Evolutionary conservation across 768 basidiomycete species (phyloP).

Genomic region (Suillus clintonianus): DNA sequence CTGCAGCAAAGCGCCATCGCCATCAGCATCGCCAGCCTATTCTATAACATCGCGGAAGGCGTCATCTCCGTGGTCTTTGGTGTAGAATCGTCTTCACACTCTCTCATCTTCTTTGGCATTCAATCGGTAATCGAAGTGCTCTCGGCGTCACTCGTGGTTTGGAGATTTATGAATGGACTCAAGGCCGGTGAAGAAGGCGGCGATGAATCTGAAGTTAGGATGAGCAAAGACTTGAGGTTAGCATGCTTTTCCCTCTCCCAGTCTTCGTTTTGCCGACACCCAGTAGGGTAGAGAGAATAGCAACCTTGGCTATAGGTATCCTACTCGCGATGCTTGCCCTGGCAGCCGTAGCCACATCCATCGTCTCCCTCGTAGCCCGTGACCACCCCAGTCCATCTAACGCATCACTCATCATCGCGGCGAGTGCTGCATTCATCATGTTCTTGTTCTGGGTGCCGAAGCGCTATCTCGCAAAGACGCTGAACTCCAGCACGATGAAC

Average conservation of each 20-base stretch:
- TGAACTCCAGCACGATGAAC: slow-evolving; percentile 46
- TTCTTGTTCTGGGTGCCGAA: slow-evolving; percentile 46
- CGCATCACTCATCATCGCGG: slow-evolving; percentile 45
- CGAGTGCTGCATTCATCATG: slow-evolving; percentile 40
- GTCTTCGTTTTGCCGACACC: not conserved
- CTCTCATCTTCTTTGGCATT: slow-evolving; percentile 50
- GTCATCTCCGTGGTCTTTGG: slow-evolving; percentile 46
- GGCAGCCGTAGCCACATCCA: slow-evolving; percentile 38
- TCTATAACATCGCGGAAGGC: slow-evolving; percentile 45
- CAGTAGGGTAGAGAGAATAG: slow-evolving; percentile 39
- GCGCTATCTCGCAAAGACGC: slow-evolving; percentile 43
- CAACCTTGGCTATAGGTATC: slow-evolving; percentile 36
- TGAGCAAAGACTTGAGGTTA: slow-evolving; percentile 6
- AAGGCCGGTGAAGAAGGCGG: slow-evolving; percentile 35
- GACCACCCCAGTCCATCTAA: slow-evolving; percentile 40
- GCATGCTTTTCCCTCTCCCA: not conserved
- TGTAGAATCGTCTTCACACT: slow-evolving; percentile 42
- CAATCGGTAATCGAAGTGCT: slow-evolving; percentile 50
- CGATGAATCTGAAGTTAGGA: slow-evolving; percentile 14
- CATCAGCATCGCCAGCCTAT: slow-evolving; percentile 42
- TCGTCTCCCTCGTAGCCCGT: slow-evolving; percentile 35
- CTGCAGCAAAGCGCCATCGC: slow-evolving; percentile 40
- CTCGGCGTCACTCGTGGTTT: slow-evolving; percentile 45
- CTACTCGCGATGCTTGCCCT: slow-evolving; percentile 40
- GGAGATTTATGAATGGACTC: slow-evolving; percentile 40